These are phyloP conservation scores for Toxoplasma gondii DNA, from an alignment of 169 alveolate species.

Conservation along the genomic window DNA sequence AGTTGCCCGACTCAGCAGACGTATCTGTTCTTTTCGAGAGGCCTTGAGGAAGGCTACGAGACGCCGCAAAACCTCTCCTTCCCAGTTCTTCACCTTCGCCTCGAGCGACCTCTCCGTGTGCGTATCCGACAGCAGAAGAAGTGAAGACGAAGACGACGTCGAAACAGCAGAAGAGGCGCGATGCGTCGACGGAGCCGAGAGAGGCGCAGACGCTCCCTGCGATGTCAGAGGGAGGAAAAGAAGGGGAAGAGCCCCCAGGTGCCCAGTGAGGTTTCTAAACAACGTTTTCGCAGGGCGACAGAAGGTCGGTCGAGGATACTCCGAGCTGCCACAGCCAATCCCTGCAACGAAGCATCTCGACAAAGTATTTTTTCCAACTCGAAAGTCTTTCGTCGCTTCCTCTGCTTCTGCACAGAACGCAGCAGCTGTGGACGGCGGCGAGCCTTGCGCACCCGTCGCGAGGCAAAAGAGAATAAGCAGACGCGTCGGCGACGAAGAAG, in stretches of 20 bases:
- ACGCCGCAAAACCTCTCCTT: background rate
- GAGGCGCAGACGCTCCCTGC: too few relatives aligned
- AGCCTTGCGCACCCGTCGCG: background rate
- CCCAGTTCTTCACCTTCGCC: background rate
- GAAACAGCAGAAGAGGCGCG: too few relatives aligned
- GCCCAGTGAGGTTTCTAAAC: background rate
- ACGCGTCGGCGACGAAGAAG: background rate
- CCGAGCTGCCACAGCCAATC: constrained; percentile 31
- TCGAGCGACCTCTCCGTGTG: background rate
- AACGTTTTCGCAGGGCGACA: background rate
- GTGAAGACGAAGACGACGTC: background rate
- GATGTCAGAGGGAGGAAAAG: too few relatives aligned
- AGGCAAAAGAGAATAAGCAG: background rate
- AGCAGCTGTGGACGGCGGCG: constrained; percentile 13
- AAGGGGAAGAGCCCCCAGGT: too few relatives aligned
- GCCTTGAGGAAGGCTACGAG: background rate
- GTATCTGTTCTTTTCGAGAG: too few relatives aligned
- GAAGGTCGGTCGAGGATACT: constrained; percentile 18
- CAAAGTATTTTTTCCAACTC: background rate
- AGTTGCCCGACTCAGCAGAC: too few relatives aligned
- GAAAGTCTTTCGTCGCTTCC: background rate
- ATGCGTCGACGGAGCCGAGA: too few relatives aligned
- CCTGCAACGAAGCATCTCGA: background rate
- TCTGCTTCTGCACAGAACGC: background rate
- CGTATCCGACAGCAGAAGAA: background rate